Evolutionary conservation across 1,139 yeast genomes (phyloP).

Genomic region (Arxiozyma slooffiae): DNA sequence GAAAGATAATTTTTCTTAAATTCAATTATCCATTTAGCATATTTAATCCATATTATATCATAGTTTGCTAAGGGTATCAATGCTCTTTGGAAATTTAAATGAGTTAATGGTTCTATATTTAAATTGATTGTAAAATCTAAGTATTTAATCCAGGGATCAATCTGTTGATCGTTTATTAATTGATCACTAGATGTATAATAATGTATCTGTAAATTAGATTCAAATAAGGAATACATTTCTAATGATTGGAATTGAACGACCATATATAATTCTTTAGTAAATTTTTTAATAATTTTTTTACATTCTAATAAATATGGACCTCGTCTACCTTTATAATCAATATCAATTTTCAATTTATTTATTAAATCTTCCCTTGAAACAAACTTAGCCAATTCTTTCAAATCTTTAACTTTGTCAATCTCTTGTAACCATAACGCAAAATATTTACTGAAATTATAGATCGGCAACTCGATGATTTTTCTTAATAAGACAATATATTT

Average conservation of each 20-base stretch:
- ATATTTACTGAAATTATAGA: slow-evolving; percentile 64
- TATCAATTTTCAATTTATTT: slow-evolving; percentile 29
- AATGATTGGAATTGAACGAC: slow-evolving; percentile 26
- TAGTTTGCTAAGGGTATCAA: slow-evolving; percentile 24
- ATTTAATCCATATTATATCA: slow-evolving; percentile 27
- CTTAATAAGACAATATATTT: slow-evolving; percentile 44
- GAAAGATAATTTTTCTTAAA: slow-evolving; percentile 15
- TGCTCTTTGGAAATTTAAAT: slow-evolving; percentile 28
- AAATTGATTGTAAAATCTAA: slow-evolving; percentile 21
- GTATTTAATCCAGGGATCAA: slow-evolving; percentile 24
- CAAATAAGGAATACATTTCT: slow-evolving; percentile 26
- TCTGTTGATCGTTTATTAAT: slow-evolving; percentile 18
- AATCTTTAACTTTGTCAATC: slow-evolving; percentile 33
- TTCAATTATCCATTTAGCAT: slow-evolving; percentile 26
- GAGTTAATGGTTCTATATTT: slow-evolving; percentile 15
- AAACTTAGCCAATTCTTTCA: slow-evolving; percentile 26
- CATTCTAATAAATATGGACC: slow-evolving; percentile 26
- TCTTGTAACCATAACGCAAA: slow-evolving; percentile 39
- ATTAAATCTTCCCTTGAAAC: slow-evolving; percentile 24
- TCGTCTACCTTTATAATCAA: slow-evolving; percentile 17
- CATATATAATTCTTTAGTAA: slow-evolving; percentile 27
- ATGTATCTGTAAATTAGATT: slow-evolving; percentile 21
- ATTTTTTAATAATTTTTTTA: slow-evolving; percentile 23
- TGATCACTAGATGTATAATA: slow-evolving; percentile 24
- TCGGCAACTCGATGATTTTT: slow-evolving; percentile 57